phyloP scores from a whole-genome alignment of 495 filamentous ascomycete species.

The Glarea lozoyensis region DNA sequence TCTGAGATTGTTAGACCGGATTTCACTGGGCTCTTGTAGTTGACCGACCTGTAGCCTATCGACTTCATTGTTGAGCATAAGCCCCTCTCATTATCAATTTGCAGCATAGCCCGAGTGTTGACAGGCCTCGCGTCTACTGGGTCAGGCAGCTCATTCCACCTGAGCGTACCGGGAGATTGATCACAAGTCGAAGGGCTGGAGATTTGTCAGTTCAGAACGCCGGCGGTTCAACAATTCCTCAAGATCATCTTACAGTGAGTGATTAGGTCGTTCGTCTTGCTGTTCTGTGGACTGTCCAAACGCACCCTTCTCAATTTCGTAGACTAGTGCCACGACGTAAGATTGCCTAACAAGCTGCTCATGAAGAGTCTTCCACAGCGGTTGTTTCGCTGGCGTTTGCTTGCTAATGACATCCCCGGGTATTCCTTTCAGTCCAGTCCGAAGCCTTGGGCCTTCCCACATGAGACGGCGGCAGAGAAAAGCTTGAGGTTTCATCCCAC shows the following conservation, averaged over 20 bases:
- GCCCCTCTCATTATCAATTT: slow-evolving; percentile 14
- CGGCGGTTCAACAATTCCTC: no score
- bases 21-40: neutral
- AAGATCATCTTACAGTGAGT: no score
- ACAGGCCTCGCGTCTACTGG: slow-evolving; percentile 8
- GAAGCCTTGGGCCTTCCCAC: slow-evolving; percentile 12
- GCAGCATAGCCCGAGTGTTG: slow-evolving; percentile 12
- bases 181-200: slow-evolving; percentile 8
- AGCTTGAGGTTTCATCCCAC: slow-evolving; percentile 13
- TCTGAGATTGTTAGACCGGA: slow-evolving; percentile 3
- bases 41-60: slow-evolving; percentile 10
- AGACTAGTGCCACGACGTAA: slow-evolving; percentile 14
- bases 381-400: slow-evolving; percentile 2
- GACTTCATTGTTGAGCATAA: slow-evolving; percentile 8
- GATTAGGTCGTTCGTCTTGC: no score
- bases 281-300: no score
- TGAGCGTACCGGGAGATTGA: slow-evolving; percentile 12
- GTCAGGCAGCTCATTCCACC: slow-evolving; percentile 18
- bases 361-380: slow-evolving; percentile 8
- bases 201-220: no score
- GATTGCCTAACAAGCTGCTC: slow-evolving; percentile 15
- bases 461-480: slow-evolving; percentile 10
- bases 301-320: slow-evolving; percentile 10
- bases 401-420: slow-evolving; percentile 5
- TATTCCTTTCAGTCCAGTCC: slow-evolving; percentile 7